Conservation (phyloP, 441 rosid species). For the Viola pubescens region DNA sequence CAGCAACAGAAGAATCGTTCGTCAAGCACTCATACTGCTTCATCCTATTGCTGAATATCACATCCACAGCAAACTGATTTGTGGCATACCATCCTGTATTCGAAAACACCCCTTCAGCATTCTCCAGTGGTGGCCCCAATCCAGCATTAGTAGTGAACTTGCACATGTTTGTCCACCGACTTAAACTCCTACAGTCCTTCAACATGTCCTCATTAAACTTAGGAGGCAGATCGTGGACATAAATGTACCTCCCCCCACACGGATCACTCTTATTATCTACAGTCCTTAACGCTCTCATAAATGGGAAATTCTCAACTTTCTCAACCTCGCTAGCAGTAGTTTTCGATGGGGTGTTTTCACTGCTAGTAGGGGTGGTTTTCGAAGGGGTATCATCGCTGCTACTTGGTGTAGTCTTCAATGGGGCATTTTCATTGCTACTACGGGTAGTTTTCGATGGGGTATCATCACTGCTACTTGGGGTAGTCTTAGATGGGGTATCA, state of each 20-base stretch:
- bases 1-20: slow-evolving; percentile 76
- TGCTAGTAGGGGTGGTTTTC: slow-evolving; percentile 6
- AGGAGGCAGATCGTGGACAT: slow-evolving; percentile 78
- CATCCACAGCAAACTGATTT: slow-evolving; percentile 88
- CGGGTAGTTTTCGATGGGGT: slow-evolving; percentile 5
- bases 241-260: slow-evolving; percentile 88
- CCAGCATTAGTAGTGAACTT: slow-evolving; percentile 89
- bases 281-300: slow-evolving; percentile 67
- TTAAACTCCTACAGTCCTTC: slow-evolving; percentile 78
- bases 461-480: not conserved
- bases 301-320: slow-evolving; percentile 38
- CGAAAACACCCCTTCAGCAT: slow-evolving; percentile 80
- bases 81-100: slow-evolving; percentile 92
- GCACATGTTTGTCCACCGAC: slow-evolving; percentile 98
- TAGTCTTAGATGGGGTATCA: not conserved
- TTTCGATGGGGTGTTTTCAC: not conserved
- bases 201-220: slow-evolving; percentile 95
- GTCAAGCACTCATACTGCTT: slow-evolving; percentile 92
- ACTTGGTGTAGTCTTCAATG: not conserved
- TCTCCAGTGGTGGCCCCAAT: slow-evolving; percentile 91
- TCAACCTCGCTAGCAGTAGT: slow-evolving; percentile 3
- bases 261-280: slow-evolving; percentile 81
- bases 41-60: slow-evolving; percentile 80
- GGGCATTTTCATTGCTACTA: not conserved
- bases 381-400: slow-evolving; percentile 8